Conservation (phyloP, 2,329 filamentous ascomycete genomes). For the Metarhizium rileyi region DNA sequence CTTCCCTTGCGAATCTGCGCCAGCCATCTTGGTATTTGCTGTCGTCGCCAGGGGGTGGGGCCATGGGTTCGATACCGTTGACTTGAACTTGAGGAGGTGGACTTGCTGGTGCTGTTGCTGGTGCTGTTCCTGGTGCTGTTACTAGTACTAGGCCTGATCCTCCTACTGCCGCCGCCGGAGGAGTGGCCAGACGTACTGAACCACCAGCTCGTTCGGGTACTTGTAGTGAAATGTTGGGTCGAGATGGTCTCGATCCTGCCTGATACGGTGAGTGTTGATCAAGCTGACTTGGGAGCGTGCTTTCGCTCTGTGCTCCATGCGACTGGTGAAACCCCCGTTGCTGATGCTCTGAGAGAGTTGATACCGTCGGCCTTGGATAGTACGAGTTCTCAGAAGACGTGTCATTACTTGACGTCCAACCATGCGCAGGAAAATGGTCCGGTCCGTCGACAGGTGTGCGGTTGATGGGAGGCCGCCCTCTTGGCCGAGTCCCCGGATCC, state of each 20-base stretch:
- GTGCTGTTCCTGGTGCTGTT: constrained; percentile 32
- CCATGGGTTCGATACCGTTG: not conserved
- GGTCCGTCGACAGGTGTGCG: constrained; percentile 49
- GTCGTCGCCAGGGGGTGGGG: not conserved
- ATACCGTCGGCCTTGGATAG: constrained; percentile 7
- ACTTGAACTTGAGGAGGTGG: constrained; percentile 20
- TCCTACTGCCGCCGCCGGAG: constrained; percentile 30
- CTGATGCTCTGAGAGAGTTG: not conserved
- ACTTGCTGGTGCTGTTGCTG: constrained; percentile 26
- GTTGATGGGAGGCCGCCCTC: constrained; percentile 72
- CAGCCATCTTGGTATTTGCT: constrained; percentile 8
- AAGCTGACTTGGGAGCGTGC: not conserved
- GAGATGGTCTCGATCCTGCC: constrained; percentile 16
- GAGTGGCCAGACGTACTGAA: constrained; percentile 52
- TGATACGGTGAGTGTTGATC: constrained; percentile 10
- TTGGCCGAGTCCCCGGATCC: constrained; percentile 56
- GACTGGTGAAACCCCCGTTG: not conserved
- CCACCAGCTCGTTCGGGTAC: constrained; percentile 45
- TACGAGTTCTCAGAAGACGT: constrained; percentile 27
- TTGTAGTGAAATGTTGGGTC: constrained; percentile 31
- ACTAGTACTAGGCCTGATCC: constrained; percentile 9
- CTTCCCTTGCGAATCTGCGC: constrained; percentile 13
- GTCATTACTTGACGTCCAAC: constrained; percentile 38
- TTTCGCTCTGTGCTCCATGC: not conserved
- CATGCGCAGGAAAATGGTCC: constrained; percentile 54